Base-by-base conservation (phyloP, 768 basidiomycete genomes). In the Psilocybe sp. region DNA sequence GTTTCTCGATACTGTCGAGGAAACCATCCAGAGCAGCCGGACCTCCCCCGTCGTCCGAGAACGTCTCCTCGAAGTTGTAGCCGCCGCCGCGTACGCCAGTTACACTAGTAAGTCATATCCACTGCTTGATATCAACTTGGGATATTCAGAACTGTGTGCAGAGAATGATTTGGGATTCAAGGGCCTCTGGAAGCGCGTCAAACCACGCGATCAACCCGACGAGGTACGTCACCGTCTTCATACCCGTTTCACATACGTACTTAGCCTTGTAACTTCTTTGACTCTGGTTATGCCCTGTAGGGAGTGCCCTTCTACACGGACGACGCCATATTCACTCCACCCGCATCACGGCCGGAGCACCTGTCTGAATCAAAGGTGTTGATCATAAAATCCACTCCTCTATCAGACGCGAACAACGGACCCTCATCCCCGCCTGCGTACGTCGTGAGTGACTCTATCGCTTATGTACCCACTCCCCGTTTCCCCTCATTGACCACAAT, bases 31-130 rank as follows among this genome's bases (percentile, higher is more conserved):
- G 1, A 80, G 79, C 0, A 59, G 79, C 1, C 74, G 80, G 39
- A 90, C 90, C 1, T 79, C 81, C 0, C 92, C 90, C 7, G 91
- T 92, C 1, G 89, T 92, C 0, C 76, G 82, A 37, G 91, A 93
- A 60, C 78, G 91, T 4, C 61, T 97, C 35, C 69, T 91, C 51
- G 86, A 92, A 55, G 86, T 94, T 0, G 71, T 97, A 3, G 90
- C 85, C 3, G 91, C 89, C 16, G 87, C 92, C 6, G 85, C 88
- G 1, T 94, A 79, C 60, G 78, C 82, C 13, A 84, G 77, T 63
- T 76, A 80, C 44, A 58, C 61, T 6, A 74, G 77, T 75, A 54
- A 61, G 74, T 73, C 36, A 12, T 49, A 51, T 37, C 13, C 47
- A 50, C 12, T 15, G 37, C 37, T 44, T 28, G 18, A 46, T 43